Evolutionary conservation across 768 basidiomycete species (phyloP).

Genomic region (Postia placenta): DNA sequence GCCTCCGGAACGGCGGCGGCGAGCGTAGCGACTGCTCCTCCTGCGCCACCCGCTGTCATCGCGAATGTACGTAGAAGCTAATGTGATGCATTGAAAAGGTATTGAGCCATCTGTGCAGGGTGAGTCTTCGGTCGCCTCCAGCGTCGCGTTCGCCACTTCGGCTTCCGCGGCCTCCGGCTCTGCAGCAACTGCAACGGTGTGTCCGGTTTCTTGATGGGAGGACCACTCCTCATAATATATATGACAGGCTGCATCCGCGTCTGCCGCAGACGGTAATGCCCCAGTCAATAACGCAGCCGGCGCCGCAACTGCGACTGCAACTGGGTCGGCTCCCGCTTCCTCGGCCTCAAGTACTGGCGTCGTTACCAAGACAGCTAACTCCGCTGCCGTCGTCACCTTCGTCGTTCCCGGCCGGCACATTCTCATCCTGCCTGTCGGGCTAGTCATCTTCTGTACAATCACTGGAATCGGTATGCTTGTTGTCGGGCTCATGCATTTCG

Average conservation of each 20-base stretch:
- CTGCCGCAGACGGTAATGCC: slow-evolving; percentile 1
- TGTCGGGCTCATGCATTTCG: slow-evolving; percentile 80
- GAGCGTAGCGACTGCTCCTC: neutral
- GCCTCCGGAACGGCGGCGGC: slow-evolving; percentile 10
- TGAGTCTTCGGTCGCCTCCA: slow-evolving; percentile 10
- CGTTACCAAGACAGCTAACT: slow-evolving; percentile 25
- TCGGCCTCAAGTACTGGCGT: slow-evolving; percentile 16
- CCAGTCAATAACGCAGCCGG: neutral
- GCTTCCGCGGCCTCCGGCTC: slow-evolving; percentile 9
- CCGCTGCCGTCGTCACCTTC: slow-evolving; percentile 36
- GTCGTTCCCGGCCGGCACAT: slow-evolving; percentile 66
- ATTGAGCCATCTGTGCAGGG: neutral
- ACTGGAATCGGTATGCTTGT: slow-evolving; percentile 78
- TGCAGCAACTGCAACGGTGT: slow-evolving; percentile 1
- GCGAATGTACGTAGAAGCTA: neutral
- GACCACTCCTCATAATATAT: neutral
- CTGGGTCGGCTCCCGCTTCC: slow-evolving; percentile 8
- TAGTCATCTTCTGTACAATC: slow-evolving; percentile 81
- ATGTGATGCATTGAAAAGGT: neutral
- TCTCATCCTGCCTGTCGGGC: slow-evolving; percentile 74
- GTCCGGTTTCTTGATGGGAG: neutral
- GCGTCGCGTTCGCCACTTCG: slow-evolving; percentile 14
- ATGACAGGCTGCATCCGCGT: slow-evolving; percentile 3
- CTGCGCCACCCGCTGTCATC: slow-evolving; percentile 8
- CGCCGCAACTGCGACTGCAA: slow-evolving; percentile 7